These are phyloP conservation scores for Puccinia coronata DNA, from an alignment of 1,284 basidiomycete species.

Conservation along the genomic window DNA sequence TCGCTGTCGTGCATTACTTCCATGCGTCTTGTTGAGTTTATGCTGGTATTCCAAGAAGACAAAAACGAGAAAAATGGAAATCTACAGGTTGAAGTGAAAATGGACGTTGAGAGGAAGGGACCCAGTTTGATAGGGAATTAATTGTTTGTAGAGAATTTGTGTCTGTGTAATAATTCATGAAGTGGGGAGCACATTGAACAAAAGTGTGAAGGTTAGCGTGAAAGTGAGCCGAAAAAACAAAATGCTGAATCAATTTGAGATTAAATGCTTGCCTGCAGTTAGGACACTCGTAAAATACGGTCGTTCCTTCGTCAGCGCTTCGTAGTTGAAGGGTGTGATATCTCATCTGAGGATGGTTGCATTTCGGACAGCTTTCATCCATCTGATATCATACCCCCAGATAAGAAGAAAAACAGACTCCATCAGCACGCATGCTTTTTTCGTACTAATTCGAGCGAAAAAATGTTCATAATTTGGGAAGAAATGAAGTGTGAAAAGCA, in stretches of 20 bases:
- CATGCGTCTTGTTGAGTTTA: too few species aligned
- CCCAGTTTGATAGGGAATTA: too few species aligned
- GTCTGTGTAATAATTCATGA: neutral
- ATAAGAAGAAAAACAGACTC: neutral
- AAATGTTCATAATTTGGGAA: too few species aligned
- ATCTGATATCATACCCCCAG: slow-evolving; percentile 69
- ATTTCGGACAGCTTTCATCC: slow-evolving; percentile 87
- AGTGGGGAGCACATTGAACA: neutral
- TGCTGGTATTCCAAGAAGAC: too few species aligned
- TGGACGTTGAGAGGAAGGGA: neutral
- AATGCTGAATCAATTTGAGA: neutral
- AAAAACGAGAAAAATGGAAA: neutral
- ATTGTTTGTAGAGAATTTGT: slow-evolving; percentile 28
- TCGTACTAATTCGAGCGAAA: neutral
- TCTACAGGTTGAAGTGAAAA: neutral
- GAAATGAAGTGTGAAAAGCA: neutral
- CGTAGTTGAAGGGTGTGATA: slow-evolving; percentile 61
- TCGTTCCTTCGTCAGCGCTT: slow-evolving; percentile 60
- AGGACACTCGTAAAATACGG: slow-evolving; percentile 59
- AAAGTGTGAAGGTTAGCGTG: neutral
- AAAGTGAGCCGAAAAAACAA: neutral
- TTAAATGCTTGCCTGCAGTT: slow-evolving; percentile 57
- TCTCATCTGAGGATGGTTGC: slow-evolving; percentile 61
- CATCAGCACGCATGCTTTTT: neutral
- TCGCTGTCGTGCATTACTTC: too few species aligned